Conservation (phyloP, 768 basidiomycete species). For the Vishniacozyma victoriae region DNA sequence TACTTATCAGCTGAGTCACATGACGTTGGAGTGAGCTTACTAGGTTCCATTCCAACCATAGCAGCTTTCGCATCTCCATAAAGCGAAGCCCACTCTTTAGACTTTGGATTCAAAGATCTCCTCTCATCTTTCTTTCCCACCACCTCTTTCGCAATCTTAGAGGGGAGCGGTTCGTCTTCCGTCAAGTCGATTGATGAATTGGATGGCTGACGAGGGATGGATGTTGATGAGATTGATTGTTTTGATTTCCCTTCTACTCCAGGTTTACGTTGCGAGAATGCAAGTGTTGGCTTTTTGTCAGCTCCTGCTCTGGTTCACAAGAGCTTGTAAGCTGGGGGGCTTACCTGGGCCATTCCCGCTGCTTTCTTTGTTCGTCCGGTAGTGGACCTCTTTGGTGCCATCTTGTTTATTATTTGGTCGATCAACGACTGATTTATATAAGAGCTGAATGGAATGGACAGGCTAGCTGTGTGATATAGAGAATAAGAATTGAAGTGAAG, state of each 20-base stretch:
- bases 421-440: too few species aligned
- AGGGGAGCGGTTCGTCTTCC: neutral
- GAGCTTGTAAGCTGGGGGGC: slow-evolving; percentile 2
- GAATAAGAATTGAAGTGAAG: too few species aligned
- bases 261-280: slow-evolving; percentile 25
- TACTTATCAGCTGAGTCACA: slow-evolving; percentile 10
- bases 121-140: slow-evolving; percentile 4
- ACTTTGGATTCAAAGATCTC: slow-evolving; percentile 49
- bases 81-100: slow-evolving; percentile 55
- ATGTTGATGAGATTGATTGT: neutral
- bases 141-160: neutral
- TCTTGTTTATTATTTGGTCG: too few species aligned
- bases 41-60: slow-evolving; percentile 57
- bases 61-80: slow-evolving; percentile 52
- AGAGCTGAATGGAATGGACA: too few species aligned
- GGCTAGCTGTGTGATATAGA: too few species aligned
- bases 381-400: too few species aligned
- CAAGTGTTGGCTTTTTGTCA: slow-evolving; percentile 25
- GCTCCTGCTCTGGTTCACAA: neutral
- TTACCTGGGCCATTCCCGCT: slow-evolving; percentile 28
- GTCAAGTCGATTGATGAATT: neutral
- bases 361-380: slow-evolving; percentile 20
- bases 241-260: slow-evolving; percentile 1
- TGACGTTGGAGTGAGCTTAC: slow-evolving; percentile 52
- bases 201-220: neutral